phyloP scores from a whole-genome alignment of 2,329 filamentous ascomycete species.

The Neonectria ditissima region DNA sequence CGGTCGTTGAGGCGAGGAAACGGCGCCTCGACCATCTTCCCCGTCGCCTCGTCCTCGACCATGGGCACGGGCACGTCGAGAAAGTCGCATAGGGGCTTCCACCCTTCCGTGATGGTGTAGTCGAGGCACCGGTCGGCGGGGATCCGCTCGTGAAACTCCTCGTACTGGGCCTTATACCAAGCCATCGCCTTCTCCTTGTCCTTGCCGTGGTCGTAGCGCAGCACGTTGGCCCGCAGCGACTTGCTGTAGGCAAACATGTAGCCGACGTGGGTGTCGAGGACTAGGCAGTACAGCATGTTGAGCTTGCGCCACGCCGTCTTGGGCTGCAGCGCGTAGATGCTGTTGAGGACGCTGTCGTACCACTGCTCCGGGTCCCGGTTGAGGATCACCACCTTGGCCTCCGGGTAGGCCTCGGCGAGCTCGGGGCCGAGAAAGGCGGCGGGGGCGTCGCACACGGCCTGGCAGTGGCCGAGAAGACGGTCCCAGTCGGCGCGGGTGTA shows the following conservation, averaged over 20 bases:
- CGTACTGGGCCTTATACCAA: conserved; percentile 54
- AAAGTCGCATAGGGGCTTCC: conserved; percentile 56
- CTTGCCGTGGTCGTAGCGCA: conserved; percentile 47
- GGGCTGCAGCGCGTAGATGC: conserved; percentile 47
- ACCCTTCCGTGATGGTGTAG: conserved; percentile 54
- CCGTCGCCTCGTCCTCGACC: conserved; percentile 47
- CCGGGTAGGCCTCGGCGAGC: conserved; percentile 49
- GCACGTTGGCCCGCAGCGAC: conserved; percentile 41
- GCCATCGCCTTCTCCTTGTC: conserved; percentile 53
- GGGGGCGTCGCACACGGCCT: conserved; percentile 68
- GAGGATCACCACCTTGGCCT: conserved; percentile 55
- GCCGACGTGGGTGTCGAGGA: conserved; percentile 43
- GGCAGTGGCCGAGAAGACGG: conserved; percentile 57
- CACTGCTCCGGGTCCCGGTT: conserved; percentile 55
- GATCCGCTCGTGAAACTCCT: conserved; percentile 51
- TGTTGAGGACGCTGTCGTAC: conserved; percentile 45
- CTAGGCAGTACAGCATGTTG: conserved; percentile 45
- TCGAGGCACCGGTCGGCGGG: conserved; percentile 52
- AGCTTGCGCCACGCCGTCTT: conserved; percentile 40
- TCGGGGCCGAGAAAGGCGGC: conserved; percentile 62
- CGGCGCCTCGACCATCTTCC: conserved; percentile 47
- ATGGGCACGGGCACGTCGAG: conserved; percentile 53
- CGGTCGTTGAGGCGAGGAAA: conserved; percentile 51
- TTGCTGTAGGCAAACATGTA: conserved; percentile 45
- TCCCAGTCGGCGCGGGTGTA: conserved; percentile 59